phyloP scores from a whole-genome alignment of 73 alveolate genomes.

The Durusdinium trenchii region DNA sequence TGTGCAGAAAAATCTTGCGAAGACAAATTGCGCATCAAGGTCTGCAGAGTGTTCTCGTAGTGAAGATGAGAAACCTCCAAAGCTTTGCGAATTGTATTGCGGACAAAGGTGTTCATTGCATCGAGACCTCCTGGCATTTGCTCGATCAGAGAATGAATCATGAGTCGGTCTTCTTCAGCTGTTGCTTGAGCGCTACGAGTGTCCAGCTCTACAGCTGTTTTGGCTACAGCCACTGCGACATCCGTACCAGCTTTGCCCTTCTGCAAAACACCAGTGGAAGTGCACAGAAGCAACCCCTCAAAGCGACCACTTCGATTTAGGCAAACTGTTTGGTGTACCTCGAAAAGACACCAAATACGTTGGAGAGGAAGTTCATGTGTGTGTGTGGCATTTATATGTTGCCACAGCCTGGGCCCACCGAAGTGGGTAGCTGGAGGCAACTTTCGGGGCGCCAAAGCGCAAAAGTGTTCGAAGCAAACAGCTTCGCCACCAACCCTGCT shows the following conservation, averaged over 20 bases:
- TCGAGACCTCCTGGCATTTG: slow-evolving; percentile 3
- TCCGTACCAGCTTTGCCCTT: slow-evolving; percentile 20
- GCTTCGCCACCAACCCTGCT: too few relatives aligned
- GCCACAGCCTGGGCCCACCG: too few relatives aligned
- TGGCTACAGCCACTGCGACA: slow-evolving; percentile 52
- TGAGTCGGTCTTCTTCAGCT: neutral
- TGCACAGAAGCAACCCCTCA: neutral
- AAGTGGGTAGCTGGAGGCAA: too few relatives aligned
- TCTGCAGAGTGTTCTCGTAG: neutral
- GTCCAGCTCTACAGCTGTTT: slow-evolving; percentile 18
- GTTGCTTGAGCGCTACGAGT: slow-evolving; percentile 13
- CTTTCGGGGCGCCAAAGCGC: too few relatives aligned
- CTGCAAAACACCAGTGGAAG: slow-evolving; percentile 23
- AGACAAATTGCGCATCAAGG: neutral
- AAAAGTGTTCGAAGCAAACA: too few relatives aligned
- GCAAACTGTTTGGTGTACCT: slow-evolving; percentile 4
- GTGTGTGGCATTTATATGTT: too few relatives aligned
- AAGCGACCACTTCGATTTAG: neutral
- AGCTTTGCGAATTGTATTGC: slow-evolving; percentile 1
- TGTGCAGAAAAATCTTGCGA: neutral
- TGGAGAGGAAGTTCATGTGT: too few relatives aligned
- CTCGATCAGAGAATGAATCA: slow-evolving; percentile 18
- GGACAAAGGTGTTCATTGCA: neutral
- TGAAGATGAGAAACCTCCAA: slow-evolving; percentile 9
- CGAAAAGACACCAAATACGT: neutral